A percentile compares a stretch with the other conserved stretches of the same genome.
These are phyloP conservation scores for Exidia glandulosa DNA, from an alignment of 768 basidiomycete species.

Conservation along the genomic window DNA sequence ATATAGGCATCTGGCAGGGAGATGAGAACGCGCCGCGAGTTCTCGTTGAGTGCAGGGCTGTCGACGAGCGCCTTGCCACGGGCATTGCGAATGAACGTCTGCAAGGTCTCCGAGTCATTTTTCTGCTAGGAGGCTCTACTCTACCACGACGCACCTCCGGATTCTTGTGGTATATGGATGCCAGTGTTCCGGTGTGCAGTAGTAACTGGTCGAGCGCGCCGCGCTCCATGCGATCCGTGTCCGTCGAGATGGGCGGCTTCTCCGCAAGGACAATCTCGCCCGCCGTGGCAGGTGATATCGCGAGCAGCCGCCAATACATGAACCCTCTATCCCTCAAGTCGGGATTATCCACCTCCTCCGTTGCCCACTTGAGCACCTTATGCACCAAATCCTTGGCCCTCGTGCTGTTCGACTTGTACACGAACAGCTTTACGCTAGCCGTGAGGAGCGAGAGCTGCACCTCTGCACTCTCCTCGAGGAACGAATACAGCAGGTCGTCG, in stretches of 20 bases:
- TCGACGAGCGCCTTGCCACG: constrained; percentile 73
- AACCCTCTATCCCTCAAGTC: constrained; percentile 95
- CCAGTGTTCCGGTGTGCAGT: constrained; percentile 85
- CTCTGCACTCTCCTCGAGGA: constrained; percentile 90
- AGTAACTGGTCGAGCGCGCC: constrained; percentile 91
- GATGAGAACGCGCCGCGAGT: constrained; percentile 64
- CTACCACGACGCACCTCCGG: constrained; percentile 53
- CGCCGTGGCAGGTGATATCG: constrained; percentile 82
- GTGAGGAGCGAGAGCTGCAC: constrained; percentile 93
- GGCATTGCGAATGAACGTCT: constrained; percentile 93
- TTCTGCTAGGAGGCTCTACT: not conserved
- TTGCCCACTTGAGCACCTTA: constrained; percentile 93
- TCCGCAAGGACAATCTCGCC: constrained; percentile 84
- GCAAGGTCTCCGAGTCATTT: not conserved
- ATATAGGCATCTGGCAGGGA: constrained; percentile 34
- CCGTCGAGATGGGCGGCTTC: constrained; percentile 95
- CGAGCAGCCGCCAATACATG: constrained; percentile 98
- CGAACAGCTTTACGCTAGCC: constrained; percentile 91
- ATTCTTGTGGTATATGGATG: constrained; percentile 97
- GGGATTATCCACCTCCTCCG: constrained; percentile 96
- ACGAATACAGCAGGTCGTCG: constrained; percentile 82
- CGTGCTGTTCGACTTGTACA: constrained; percentile 76
- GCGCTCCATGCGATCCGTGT: constrained; percentile 95
- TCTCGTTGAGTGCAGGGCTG: constrained; percentile 78
- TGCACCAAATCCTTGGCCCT: constrained; percentile 82